Evolutionary conservation across 768 basidiomycete species (phyloP).

Genomic region (Psilocybe tampanensis): DNA sequence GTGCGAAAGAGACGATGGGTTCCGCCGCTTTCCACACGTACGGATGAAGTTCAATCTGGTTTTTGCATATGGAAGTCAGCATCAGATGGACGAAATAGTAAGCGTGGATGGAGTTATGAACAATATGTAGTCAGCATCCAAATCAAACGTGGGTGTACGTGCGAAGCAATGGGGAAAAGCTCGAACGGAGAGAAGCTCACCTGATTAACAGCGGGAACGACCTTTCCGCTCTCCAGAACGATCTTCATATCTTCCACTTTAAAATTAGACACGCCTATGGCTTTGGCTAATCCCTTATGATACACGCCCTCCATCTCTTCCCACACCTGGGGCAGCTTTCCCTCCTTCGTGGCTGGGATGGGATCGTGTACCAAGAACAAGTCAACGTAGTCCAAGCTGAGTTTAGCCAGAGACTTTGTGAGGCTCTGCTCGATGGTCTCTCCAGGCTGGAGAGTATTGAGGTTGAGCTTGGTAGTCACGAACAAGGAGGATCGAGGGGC

Average conservation of each 20-base stretch:
- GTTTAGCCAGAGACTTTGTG: slow-evolving; percentile 52
- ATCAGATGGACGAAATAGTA: not conserved
- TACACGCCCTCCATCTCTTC: slow-evolving; percentile 60
- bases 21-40: slow-evolving; percentile 67
- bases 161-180: not conserved
- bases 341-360: slow-evolving; percentile 33
- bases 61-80: not conserved
- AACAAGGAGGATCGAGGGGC: slow-evolving; percentile 58
- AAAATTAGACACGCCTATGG: slow-evolving; percentile 77
- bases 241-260: slow-evolving; percentile 52
- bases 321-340: slow-evolving; percentile 57
- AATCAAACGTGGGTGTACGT: not conserved
- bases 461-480: slow-evolving; percentile 61
- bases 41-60: slow-evolving; percentile 75
- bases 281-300: slow-evolving; percentile 45
- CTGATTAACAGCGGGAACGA: slow-evolving; percentile 73
- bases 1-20: slow-evolving; percentile 53
- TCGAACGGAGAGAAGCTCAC: slow-evolving; percentile 29
- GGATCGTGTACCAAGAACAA: slow-evolving; percentile 64
- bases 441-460: slow-evolving; percentile 42
- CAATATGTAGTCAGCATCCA: not conserved
- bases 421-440: slow-evolving; percentile 52
- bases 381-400: slow-evolving; percentile 58
- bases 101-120: not conserved
- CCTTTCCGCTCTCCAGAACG: slow-evolving; percentile 49